Evolutionary conservation across 1,139 yeast species (phyloP).

Genomic region (Blastobotrys illinoisensis): DNA sequence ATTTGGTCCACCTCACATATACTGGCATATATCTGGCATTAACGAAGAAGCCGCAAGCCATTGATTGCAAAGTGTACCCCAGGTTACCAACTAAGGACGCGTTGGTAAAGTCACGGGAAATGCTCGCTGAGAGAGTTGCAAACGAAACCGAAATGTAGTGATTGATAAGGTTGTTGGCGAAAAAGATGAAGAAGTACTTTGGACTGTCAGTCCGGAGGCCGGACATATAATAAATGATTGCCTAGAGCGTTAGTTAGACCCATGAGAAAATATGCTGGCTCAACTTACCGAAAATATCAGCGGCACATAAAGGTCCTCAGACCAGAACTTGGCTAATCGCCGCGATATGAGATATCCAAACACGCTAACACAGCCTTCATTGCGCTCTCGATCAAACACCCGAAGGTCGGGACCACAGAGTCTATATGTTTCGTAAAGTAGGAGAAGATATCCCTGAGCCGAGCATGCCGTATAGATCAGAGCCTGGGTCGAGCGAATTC

Average conservation of each 20-base stretch:
- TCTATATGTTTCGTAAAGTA: slow-evolving; percentile 69
- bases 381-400: slow-evolving; percentile 66
- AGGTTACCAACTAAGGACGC: slow-evolving; percentile 61
- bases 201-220: slow-evolving; percentile 51
- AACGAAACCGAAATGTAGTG: slow-evolving; percentile 53
- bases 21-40: slow-evolving; percentile 75
- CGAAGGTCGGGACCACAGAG: slow-evolving; percentile 63
- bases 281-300: slow-evolving; percentile 43
- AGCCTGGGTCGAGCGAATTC: slow-evolving; percentile 62
- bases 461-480: slow-evolving; percentile 60
- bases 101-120: slow-evolving; percentile 58
- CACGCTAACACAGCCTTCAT: slow-evolving; percentile 63
- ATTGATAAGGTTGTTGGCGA: slow-evolving; percentile 51
- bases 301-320: slow-evolving; percentile 68
- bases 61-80: slow-evolving; percentile 64
- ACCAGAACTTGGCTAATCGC: slow-evolving; percentile 55
- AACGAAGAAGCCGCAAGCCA: slow-evolving; percentile 78
- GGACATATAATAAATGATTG: slow-evolving; percentile 69
- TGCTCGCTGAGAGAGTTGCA: slow-evolving; percentile 52
- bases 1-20: slow-evolving; percentile 79
- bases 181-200: slow-evolving; percentile 56
- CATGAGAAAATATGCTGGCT: not conserved
- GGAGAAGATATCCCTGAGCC: slow-evolving; percentile 61
- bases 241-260: slow-evolving; percentile 9
- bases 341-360: slow-evolving; percentile 65